phyloP scores from a whole-genome alignment of 345 rosid genomes.

The Streptanthus diversifolius region DNA sequence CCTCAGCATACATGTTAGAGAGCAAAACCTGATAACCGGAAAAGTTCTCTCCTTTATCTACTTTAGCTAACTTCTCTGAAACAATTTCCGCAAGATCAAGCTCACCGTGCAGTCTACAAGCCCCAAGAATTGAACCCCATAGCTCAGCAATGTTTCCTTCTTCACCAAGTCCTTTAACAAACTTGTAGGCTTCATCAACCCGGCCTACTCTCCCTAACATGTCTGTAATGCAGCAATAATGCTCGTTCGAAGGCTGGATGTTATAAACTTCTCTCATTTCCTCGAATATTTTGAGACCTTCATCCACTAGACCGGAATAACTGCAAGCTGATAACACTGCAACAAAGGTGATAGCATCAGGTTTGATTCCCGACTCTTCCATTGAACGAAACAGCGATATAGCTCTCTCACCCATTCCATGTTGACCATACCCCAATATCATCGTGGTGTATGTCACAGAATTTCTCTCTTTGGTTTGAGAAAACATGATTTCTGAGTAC shows the following conservation, averaged over 20 bases:
- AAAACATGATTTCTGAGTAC: conserved; percentile 61
- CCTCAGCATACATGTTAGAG: conserved; percentile 81
- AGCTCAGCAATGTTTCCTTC: conserved; percentile 61
- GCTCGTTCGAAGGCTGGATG: conserved; percentile 61
- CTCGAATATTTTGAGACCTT: conserved; percentile 67
- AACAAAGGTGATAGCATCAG: conserved; percentile 71
- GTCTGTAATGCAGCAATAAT: conserved; percentile 76
- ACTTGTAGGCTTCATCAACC: conserved; percentile 74
- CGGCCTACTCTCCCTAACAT: conserved; percentile 88
- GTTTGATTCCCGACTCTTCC: conserved; percentile 45
- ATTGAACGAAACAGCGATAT: conserved; percentile 70
- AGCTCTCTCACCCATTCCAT: conserved; percentile 78
- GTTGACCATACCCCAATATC: conserved; percentile 82
- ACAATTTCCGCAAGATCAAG: conserved; percentile 62
- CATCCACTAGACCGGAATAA: conserved; percentile 68
- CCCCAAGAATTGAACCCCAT: conserved; percentile 84
- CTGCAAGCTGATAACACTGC: conserved; percentile 84
- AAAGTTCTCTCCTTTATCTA: conserved; percentile 38
- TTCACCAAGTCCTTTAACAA: conserved; percentile 63
- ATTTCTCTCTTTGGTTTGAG: conserved; percentile 47
- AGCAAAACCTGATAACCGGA: conserved; percentile 81
- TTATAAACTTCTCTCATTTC: conserved; percentile 58
- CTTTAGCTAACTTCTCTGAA: conserved; percentile 48
- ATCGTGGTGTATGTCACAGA: conserved; percentile 78
- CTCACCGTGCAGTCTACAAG: conserved; percentile 69